Conservation (phyloP, 805 yeast species). For the Ogataea kodamae region DNA sequence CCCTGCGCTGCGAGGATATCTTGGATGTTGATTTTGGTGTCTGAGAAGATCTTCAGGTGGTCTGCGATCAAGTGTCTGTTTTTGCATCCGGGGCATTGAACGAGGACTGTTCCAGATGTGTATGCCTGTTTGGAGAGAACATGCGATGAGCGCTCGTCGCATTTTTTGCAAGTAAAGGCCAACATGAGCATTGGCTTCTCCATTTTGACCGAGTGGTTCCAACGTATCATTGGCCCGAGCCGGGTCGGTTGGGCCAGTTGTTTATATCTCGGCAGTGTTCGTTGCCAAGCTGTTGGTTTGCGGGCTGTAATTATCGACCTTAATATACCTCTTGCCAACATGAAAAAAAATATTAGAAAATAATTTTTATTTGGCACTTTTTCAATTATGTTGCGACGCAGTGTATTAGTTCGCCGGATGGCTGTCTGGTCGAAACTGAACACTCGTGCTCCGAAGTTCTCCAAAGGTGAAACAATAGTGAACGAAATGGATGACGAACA, state of each 20-base stretch:
- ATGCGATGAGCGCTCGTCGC: slow-evolving; percentile 81
- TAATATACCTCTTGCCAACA: slow-evolving; percentile 1
- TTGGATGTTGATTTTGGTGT: slow-evolving; percentile 69
- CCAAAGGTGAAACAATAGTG: not conserved
- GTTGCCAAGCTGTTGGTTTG: no score
- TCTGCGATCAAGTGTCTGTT: slow-evolving; percentile 90
- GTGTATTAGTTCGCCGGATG: slow-evolving; percentile 3
- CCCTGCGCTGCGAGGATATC: slow-evolving; percentile 77
- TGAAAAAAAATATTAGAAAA: slow-evolving; percentile 5
- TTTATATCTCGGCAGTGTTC: not conserved
- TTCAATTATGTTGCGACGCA: slow-evolving; percentile 4
- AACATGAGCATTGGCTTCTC: slow-evolving; percentile 81
- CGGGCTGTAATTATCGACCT: no score
- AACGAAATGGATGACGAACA: slow-evolving; percentile 6
- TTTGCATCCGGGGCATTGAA: slow-evolving; percentile 89
- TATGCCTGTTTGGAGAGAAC: slow-evolving; percentile 92
- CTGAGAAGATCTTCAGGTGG: slow-evolving; percentile 79
- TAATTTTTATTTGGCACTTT: slow-evolving; percentile 1
- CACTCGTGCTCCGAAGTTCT: not conserved
- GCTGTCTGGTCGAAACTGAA: slow-evolving; percentile 1
- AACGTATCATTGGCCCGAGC: not conserved
- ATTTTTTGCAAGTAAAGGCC: slow-evolving; percentile 89
- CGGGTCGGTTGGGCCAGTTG: not conserved
- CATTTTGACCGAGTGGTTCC: slow-evolving; percentile 38
- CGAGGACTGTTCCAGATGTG: slow-evolving; percentile 76